These are phyloP conservation scores for Metschnikowia lochheadii DNA, from an alignment of 805 yeast species.

Conservation along the genomic window DNA sequence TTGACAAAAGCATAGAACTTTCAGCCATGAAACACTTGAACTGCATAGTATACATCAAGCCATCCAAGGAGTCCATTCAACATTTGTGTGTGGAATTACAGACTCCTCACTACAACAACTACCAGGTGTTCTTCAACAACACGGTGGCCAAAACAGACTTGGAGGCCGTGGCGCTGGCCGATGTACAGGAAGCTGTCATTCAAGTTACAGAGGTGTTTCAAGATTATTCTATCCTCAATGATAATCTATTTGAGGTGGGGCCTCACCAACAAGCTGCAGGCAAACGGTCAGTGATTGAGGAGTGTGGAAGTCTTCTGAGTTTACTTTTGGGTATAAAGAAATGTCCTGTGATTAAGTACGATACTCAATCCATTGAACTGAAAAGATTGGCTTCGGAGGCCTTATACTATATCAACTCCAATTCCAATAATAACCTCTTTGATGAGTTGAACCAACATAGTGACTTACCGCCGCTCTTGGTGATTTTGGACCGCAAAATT, in stretches of 20 bases:
- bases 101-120: conserved; percentile 74
- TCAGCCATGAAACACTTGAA: conserved; percentile 61
- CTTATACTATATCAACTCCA: conserved; percentile 50
- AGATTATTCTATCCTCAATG: conserved; percentile 74
- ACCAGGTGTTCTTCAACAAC: conserved; percentile 77
- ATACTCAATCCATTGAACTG: conserved; percentile 61
- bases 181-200: conserved; percentile 74
- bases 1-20: conserved; percentile 58
- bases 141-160: conserved; percentile 68
- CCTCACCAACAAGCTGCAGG: conserved; percentile 26
- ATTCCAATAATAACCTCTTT: conserved; percentile 56
- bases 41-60: conserved; percentile 77
- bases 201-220: conserved; percentile 80
- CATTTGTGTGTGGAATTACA: conserved; percentile 61
- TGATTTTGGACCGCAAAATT: conserved; percentile 76
- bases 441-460: conserved; percentile 53
- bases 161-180: conserved; percentile 87
- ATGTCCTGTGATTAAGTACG: conserved; percentile 78
- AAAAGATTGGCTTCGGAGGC: conserved; percentile 67
- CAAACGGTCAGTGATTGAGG: conserved; percentile 31
- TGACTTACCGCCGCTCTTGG: conserved; percentile 69
- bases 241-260: conserved; percentile 49
- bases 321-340: conserved; percentile 66
- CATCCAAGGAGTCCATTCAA: conserved; percentile 60
- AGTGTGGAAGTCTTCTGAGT: conserved; percentile 43